A percentile compares a stretch with the other conserved stretches of the same genome.
phyloP scores from a whole-genome alignment of 768 basidiomycete genomes.

The Candolleomyces eurysporus region DNA sequence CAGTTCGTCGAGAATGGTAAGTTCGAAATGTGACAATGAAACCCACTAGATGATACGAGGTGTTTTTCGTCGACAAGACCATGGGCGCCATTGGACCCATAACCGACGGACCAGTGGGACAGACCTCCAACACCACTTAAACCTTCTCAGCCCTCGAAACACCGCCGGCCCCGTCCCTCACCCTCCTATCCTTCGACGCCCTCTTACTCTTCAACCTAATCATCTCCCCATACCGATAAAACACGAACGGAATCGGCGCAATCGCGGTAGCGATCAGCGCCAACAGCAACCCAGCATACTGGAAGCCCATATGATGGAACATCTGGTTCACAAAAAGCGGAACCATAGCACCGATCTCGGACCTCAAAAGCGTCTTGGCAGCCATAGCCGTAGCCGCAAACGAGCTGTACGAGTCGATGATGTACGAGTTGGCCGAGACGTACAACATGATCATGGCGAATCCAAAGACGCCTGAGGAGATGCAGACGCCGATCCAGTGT shows the following conservation, averaged over 20 bases:
- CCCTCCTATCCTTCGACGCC: no score
- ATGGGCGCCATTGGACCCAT: no score
- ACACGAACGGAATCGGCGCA: constrained; percentile 39
- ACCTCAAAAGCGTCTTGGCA: constrained; percentile 41
- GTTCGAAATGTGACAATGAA: no score
- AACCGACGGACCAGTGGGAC: no score
- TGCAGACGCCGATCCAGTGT: constrained; percentile 38
- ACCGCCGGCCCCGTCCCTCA: no score
- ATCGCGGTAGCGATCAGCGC: constrained; percentile 31
- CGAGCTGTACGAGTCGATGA: constrained; percentile 40
- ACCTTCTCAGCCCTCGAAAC: no score
- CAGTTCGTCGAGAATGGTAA: no score
- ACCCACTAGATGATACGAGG: no score
- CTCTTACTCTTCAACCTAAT: constrained; percentile 30
- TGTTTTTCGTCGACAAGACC: no score
- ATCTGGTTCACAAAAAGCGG: constrained; percentile 41
- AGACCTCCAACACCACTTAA: no score
- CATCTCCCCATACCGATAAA: constrained; percentile 36
- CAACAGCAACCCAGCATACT: constrained; percentile 36
- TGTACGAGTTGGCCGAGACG: constrained; percentile 43
- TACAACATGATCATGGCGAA: constrained; percentile 42
- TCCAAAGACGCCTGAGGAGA: constrained; percentile 37
- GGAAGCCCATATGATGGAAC: constrained; percentile 41
- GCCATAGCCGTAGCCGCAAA: constrained; percentile 46
- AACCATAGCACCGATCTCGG: constrained; percentile 33